phyloP scores from a whole-genome alignment of 129 eudicot genomes.

The Flaveria linearis region DNA sequence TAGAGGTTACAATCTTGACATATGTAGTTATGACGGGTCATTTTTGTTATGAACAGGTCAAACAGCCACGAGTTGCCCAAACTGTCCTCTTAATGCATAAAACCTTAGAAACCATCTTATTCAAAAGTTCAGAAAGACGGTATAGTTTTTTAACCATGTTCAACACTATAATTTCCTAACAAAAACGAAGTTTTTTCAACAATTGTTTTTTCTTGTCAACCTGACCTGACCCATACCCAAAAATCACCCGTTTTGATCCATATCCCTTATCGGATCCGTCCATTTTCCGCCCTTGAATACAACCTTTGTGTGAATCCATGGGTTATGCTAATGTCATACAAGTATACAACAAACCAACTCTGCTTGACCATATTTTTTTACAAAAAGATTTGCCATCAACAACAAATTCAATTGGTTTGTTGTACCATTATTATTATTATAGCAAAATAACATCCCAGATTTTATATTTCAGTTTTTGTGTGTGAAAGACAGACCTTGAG shows the following conservation, averaged over 20 bases:
- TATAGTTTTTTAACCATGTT: not conserved
- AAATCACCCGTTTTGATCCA: not conserved
- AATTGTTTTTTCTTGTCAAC: not conserved
- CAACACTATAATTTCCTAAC: not conserved
- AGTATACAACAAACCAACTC: not conserved
- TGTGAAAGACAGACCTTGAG: slow-evolving; percentile 44
- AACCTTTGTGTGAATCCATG: not conserved
- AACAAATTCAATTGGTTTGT: slow-evolving; percentile 14
- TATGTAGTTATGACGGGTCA: not conserved
- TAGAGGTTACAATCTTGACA: not conserved
- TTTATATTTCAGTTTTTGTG: slow-evolving; percentile 6
- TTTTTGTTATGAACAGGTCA: not conserved
- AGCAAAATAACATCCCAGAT: not conserved
- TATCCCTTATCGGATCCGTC: not conserved
- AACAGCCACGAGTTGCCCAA: no score
- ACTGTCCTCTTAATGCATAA: not conserved
- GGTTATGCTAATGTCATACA: not conserved
- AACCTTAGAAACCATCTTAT: not conserved
- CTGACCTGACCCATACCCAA: not conserved
- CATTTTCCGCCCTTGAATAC: not conserved
- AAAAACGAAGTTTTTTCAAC: not conserved
- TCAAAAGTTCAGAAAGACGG: not conserved
- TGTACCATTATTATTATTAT: not conserved
- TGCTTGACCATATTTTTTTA: not conserved
- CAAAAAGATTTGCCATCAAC: no score